Evolutionary conservation across 805 yeast genomes (phyloP).

Genomic region (Kodamaea sagamina): DNA sequence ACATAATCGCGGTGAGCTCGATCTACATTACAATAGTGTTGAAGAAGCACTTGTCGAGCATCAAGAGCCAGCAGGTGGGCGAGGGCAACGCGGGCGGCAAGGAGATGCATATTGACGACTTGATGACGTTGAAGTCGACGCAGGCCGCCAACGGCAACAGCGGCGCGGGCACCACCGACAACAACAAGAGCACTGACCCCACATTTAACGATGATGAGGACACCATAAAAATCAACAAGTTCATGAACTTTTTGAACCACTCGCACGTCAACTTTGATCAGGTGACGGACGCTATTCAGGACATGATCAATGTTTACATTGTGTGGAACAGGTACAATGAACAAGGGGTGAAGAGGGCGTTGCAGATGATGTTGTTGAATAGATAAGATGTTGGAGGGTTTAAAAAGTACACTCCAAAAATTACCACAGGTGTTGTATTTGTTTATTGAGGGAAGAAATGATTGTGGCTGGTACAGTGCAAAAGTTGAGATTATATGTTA

Average conservation of each 20-base stretch:
- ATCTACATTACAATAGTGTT: constrained; percentile 75
- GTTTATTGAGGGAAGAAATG: no score
- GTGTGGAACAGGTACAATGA: constrained; percentile 88
- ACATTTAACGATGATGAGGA: constrained; percentile 37
- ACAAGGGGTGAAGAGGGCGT: constrained; percentile 49
- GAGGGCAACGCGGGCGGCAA: constrained; percentile 5
- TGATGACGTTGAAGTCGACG: constrained; percentile 27
- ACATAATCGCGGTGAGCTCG: constrained; percentile 78
- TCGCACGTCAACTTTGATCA: constrained; percentile 77
- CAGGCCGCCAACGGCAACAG: background rate
- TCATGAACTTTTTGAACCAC: constrained; percentile 67
- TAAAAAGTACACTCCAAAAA: no score
- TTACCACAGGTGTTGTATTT: no score
- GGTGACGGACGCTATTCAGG: constrained; percentile 82
- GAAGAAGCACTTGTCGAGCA: constrained; percentile 37
- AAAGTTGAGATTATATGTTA: no score
- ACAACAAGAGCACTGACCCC: constrained; percentile 8
- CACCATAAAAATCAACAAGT: constrained; percentile 51
- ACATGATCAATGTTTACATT: constrained; percentile 76
- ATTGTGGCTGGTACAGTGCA: no score
- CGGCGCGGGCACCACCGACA: constrained; percentile 1
- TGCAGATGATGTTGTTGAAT: constrained; percentile 44
- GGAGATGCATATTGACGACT: constrained; percentile 39
- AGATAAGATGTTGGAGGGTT: constrained; percentile 19
- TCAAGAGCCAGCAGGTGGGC: constrained; percentile 18